A percentile compares a stretch with the other conserved stretches of the same genome.
phyloP scores from a whole-genome alignment of 768 basidiomycete genomes.

The Xerocomus brunneocitrinus region DNA sequence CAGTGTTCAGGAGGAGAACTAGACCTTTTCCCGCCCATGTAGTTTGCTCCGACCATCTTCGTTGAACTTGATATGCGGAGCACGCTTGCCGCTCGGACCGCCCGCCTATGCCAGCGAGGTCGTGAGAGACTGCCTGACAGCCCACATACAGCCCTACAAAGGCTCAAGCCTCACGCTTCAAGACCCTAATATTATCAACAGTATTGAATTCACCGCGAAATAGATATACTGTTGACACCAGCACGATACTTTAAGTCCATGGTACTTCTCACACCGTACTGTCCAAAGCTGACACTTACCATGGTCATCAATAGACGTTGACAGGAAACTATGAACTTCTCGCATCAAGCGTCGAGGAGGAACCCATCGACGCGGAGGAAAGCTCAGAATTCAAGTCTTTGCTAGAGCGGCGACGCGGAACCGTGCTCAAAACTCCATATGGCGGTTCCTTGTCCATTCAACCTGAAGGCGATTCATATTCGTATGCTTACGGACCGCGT shows the following conservation, averaged over 20 bases:
- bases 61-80: not conserved
- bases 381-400: slow-evolving; percentile 11
- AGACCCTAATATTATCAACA: no score
- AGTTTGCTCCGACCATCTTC: slow-evolving; percentile 63
- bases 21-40: slow-evolving; percentile 72
- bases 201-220: not conserved
- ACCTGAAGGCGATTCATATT: slow-evolving; percentile 37
- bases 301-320: slow-evolving; percentile 1
- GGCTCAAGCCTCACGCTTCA: no score
- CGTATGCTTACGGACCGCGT: slow-evolving; percentile 69
- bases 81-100: no score
- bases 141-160: no score
- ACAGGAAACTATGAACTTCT: slow-evolving; percentile 15
- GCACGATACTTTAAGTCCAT: slow-evolving; percentile 1
- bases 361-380: slow-evolving; percentile 9
- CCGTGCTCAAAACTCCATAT: slow-evolving; percentile 20
- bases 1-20: slow-evolving; percentile 1
- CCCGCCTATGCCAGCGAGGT: no score
- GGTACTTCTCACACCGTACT: slow-evolving; percentile 7
- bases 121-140: no score
- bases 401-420: slow-evolving; percentile 17
- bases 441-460: slow-evolving; percentile 27
- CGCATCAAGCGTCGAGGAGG: slow-evolving; percentile 8
- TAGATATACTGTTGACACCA: not conserved
- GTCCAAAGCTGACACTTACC: not conserved